Percentiles rank a stretch among this genome's conserved stretches.
These are phyloP conservation scores for Parvularia atlantis DNA, from an alignment of 78 protist genomes.

Conservation along the genomic window DNA sequence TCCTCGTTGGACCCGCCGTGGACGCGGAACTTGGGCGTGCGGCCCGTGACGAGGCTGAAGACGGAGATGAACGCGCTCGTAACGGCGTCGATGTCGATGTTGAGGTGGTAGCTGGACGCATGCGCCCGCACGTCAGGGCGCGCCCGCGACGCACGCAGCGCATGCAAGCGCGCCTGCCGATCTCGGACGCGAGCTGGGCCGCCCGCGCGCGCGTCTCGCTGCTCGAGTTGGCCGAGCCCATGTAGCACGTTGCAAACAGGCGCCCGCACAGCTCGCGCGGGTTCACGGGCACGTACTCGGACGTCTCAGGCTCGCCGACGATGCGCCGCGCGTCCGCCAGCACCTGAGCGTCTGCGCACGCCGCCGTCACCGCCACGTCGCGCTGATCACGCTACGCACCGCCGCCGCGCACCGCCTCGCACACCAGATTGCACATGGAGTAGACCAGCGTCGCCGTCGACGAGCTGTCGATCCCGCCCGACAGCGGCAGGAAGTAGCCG, in stretches of 20 bases:
- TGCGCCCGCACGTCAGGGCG: background rate
- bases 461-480: conserved; percentile 81
- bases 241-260: conserved; percentile 48
- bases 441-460: conserved; percentile 64
- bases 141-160: background rate
- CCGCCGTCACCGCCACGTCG: too few relatives aligned
- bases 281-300: background rate
- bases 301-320: background rate
- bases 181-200: background rate
- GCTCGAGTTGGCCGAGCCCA: conserved; percentile 49
- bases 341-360: background rate
- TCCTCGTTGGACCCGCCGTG: conserved; percentile 37
- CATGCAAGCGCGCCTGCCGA: conserved; percentile 1
- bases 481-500: conserved; percentile 70
- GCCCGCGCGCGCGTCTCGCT: conserved; percentile 49
- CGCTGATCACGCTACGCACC: too few relatives aligned
- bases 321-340: conserved; percentile 8
- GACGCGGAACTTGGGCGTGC: conserved; percentile 30
- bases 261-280: conserved; percentile 23
- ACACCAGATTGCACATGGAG: conserved; percentile 54
- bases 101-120: conserved; percentile 13
- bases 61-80: conserved; percentile 17
- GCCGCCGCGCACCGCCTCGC: background rate
- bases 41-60: conserved; percentile 6
- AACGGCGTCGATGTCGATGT: conserved; percentile 43